These are phyloP conservation scores for Neonectria coccinea DNA, from an alignment of 2,329 filamentous ascomycete genomes.

Conservation along the genomic window DNA sequence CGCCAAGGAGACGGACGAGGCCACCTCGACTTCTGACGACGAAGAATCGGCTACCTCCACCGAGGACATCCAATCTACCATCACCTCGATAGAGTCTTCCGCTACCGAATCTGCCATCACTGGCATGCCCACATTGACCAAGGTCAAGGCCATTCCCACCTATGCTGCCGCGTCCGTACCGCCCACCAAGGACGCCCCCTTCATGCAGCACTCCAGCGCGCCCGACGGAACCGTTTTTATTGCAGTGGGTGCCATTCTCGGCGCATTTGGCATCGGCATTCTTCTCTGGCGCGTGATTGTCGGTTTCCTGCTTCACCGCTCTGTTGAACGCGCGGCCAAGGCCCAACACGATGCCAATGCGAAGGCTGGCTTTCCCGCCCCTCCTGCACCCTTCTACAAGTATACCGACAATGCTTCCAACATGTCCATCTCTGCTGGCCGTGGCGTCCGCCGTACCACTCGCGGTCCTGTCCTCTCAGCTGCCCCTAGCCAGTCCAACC, in stretches of 20 bases:
- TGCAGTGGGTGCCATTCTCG: conserved; percentile 87
- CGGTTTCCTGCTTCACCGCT: conserved; percentile 91
- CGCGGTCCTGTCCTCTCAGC: conserved; percentile 65
- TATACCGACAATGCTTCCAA: conserved; percentile 70
- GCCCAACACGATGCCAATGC: conserved; percentile 76
- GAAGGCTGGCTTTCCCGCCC: conserved; percentile 73
- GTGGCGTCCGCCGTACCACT: conserved; percentile 63
- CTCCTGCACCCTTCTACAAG: conserved; percentile 72
- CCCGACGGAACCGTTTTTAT: conserved; percentile 98
- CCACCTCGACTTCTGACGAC: conserved; percentile 38
- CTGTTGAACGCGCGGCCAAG: conserved; percentile 86
- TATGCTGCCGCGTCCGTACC: conserved; percentile 83
- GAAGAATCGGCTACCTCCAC: conserved; percentile 31
- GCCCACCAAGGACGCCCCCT: conserved; percentile 85
- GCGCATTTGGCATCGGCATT: conserved; percentile 83
- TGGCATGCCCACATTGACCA: conserved; percentile 58
- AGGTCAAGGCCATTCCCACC: conserved; percentile 57
- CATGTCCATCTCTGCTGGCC: conserved; percentile 63
- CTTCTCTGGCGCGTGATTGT: conserved; percentile 89
- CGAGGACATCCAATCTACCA: conserved; percentile 26
- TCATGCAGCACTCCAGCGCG: conserved; percentile 86
- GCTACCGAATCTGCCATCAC: conserved; percentile 43
- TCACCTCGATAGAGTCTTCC: conserved; percentile 33
- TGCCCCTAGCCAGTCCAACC: conserved; percentile 73
- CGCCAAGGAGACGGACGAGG: conserved; percentile 8